phyloP scores from a whole-genome alignment of 139 green algal genomes.

The Tetraselmis striata region DNA sequence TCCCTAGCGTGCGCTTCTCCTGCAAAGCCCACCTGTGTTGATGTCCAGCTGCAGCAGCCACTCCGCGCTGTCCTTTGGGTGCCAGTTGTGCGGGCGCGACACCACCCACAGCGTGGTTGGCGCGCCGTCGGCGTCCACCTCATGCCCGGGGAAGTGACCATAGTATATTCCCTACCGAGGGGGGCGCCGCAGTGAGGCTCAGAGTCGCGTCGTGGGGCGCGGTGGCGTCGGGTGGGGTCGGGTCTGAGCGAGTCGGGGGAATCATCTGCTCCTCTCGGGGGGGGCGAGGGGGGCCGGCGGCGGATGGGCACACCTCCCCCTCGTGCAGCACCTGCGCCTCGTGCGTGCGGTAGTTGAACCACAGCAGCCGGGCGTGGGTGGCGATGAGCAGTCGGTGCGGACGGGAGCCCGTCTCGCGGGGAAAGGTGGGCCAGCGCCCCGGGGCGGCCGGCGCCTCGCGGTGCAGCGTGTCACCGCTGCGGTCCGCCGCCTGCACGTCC shows the following conservation, averaged over 20 bases:
- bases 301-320: background rate
- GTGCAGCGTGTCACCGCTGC: background rate
- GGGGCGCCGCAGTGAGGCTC: too few relatives aligned
- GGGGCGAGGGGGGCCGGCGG: too few relatives aligned
- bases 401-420: background rate
- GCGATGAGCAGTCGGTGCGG: background rate
- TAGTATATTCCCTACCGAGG: background rate
- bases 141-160: background rate
- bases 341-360: background rate
- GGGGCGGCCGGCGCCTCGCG: background rate
- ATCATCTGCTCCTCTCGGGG: too few relatives aligned
- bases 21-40: slow-evolving; percentile 47
- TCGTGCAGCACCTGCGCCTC: background rate
- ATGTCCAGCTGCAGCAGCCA: slow-evolving; percentile 54
- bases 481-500: background rate
- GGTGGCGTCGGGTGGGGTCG: too few relatives aligned
- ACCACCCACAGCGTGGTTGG: slow-evolving; percentile 53
- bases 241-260: too few relatives aligned
- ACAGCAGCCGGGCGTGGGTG: background rate
- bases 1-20: background rate
- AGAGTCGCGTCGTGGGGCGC: too few relatives aligned
- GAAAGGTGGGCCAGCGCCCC: background rate
- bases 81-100: slow-evolving; percentile 68
- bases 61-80: slow-evolving; percentile 39
- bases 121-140: background rate